Base-by-base conservation (phyloP, 805 yeast species). In the Candida lessepsii region DNA sequence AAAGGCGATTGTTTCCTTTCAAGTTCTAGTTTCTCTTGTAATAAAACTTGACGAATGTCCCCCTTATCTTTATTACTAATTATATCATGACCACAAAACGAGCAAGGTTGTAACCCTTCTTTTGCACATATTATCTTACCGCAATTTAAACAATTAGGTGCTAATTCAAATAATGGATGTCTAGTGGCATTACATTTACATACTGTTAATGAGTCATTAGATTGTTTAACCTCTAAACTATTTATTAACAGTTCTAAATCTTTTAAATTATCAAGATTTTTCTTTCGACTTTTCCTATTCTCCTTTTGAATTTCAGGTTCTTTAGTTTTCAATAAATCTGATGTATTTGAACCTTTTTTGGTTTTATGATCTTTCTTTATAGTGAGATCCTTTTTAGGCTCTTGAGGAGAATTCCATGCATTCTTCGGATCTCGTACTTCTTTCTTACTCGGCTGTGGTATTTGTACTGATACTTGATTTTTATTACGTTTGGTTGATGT, bases 121-220 rank as follows among this genome's bases (percentile, higher is more conserved):
- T 81, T 82, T 3, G 75, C 73, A 65, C 99, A 93, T 2, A 93
- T 86, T 29, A 93, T 86, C 59, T 89, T 86, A 9, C 99, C 99
- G 59, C 99, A 93, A 44, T 84, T 81, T 29, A 93, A 63, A 53
- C 99, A 93, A 57, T 93, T 93, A 1, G 99, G 98, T 2, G 95
- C 93, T 47, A 84, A 75, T 41, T 86, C 95, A 47, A 88, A 84
- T 21, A 93, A 63, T 3, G 96, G 96, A 56, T 93, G 99, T 44
- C 85, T 69, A 0, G 84, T 76, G 1, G 91, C 97, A 80, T 83
- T 86, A 55, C 98, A 90, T 46, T 83, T 77, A 57, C 98, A 90
- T 4, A 52, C 56, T 47, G 53, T 18, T 5, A 36, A 14, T 13
- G 45, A 26, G 18, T 34, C 39, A 35, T 37, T 37, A 1, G 42